phyloP scores from a whole-genome alignment of 192 early-diverging fungal genomes.

The Coemansia sp. region DNA sequence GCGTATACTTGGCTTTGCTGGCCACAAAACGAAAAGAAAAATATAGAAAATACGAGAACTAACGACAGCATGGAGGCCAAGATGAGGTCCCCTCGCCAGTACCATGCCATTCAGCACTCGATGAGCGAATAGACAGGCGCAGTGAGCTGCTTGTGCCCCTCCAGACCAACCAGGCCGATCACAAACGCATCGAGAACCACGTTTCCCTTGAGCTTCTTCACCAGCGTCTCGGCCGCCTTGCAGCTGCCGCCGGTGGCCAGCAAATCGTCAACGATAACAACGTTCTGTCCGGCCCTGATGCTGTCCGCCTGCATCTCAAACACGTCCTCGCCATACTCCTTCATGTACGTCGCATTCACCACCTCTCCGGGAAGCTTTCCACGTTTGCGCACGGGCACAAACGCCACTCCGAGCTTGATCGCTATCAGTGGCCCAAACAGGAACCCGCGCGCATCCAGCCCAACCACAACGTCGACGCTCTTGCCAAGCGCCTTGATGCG shows the following conservation, averaged over 20 bases:
- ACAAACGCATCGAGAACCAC: constrained; percentile 88
- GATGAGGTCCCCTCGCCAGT: neutral
- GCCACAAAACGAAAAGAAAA: neutral
- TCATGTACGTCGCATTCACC: constrained; percentile 71
- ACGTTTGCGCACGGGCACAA: constrained; percentile 93
- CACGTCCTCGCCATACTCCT: constrained; percentile 95
- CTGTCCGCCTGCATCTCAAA: constrained; percentile 90
- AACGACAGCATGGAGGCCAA: neutral
- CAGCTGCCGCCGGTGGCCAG: constrained; percentile 92
- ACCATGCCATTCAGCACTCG: constrained; percentile 42
- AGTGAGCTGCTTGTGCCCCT: constrained; percentile 74
- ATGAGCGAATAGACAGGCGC: constrained; percentile 89
- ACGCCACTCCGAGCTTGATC: constrained; percentile 78
- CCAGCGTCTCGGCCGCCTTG: constrained; percentile 79
- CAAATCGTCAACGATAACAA: constrained; percentile 94
- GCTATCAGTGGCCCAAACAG: constrained; percentile 92
- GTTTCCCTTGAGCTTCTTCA: constrained; percentile 68
- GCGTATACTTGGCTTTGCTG: neutral
- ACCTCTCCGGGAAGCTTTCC: constrained; percentile 91
- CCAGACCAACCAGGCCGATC: constrained; percentile 82
- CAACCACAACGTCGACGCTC: constrained; percentile 88
- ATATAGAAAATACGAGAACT: neutral
- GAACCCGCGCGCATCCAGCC: constrained; percentile 97
- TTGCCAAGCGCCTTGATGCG: constrained; percentile 66
- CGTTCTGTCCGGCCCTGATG: constrained; percentile 76